These are phyloP conservation scores for Zygnema circumcarinatum DNA, from an alignment of 139 green algal genomes.

Conservation along the genomic window DNA sequence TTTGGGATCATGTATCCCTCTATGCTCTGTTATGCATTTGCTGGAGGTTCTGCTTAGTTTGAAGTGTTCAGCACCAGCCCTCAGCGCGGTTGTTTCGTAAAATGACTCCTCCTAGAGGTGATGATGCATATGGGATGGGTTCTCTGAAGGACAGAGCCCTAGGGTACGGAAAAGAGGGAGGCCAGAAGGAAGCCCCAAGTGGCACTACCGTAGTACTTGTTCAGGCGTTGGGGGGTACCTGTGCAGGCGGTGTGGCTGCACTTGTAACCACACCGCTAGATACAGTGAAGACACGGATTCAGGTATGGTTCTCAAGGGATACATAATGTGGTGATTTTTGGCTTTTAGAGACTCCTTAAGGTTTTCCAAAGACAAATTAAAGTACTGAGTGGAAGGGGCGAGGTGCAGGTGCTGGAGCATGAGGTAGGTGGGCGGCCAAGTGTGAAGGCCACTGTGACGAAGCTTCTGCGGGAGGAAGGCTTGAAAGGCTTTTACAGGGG, in stretches of 20 bases:
- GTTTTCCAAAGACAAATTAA: background rate
- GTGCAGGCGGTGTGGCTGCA: slow-evolving; percentile 51
- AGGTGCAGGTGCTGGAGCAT: slow-evolving; percentile 36
- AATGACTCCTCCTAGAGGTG: no score
- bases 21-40: no score
- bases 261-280: slow-evolving; percentile 66
- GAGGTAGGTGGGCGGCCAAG: background rate
- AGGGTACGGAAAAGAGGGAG: slow-evolving; percentile 1
- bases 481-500: slow-evolving; percentile 71
- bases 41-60: no score
- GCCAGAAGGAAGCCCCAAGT: background rate
- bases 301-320: no score
- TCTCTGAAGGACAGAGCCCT: slow-evolving; percentile 41
- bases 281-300: slow-evolving; percentile 66
- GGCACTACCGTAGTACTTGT: slow-evolving; percentile 38
- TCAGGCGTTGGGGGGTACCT: slow-evolving; percentile 45
- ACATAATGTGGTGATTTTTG: background rate
- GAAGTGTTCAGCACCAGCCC: no score
- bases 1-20: no score
- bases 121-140: no score
- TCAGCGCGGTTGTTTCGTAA: no score
- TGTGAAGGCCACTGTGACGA: slow-evolving; percentile 46
- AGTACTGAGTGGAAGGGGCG: background rate
- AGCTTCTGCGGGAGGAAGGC: slow-evolving; percentile 75
- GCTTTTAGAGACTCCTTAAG: background rate